Evolutionary conservation across 441 rosid genomes (phyloP), one percentile per base, ranked within the genome.

Genomic region (Biscutella laevigata): DNA sequence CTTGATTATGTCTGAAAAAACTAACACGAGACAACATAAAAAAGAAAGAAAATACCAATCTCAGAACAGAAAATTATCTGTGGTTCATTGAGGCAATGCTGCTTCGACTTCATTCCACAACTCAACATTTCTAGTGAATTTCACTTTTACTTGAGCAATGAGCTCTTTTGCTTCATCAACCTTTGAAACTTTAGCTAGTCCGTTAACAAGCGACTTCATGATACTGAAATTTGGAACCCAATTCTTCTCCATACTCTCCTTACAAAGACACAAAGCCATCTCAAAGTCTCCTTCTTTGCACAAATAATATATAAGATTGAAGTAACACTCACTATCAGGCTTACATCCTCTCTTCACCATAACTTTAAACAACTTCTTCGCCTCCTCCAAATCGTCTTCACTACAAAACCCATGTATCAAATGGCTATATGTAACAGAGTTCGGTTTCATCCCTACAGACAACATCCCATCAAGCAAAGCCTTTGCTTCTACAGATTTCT

Each of bases 21-120:
- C 38, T 20, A 42, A 34, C 21, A 27, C 11, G 3, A 0, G 27
- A 34, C 44, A 61, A 9, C 39, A 14, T 4, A 37, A 24, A 7
- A 52, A 36, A 36, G 53, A n/a, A n/a, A n/a, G 14, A 24, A 47
- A 46, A 24, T 39, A 47, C 51, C 44, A 48, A 54, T 54, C 21
- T 16, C 1, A 1, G 11, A 17, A 36, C 4, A 0, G 1, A 2
- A 12, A 34, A 21, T 11, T 3, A 11, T 62, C 1, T 3, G 48
- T 30, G 28, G 16, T 45, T 72, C 67, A 81, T 36, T 74, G 75
- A 1, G 83, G 70, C 69, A 87, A 74, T 21, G 57, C 74, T 0
- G 86, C 82, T 72, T 84, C 95, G 0, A 85, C 64, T 65, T 84
- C 98, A 40, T 78, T 71, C 98, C 98, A 91, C 62, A 62, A 14